Conservation (phyloP, 2,329 filamentous ascomycete species). For the Ramularia endophylla region DNA sequence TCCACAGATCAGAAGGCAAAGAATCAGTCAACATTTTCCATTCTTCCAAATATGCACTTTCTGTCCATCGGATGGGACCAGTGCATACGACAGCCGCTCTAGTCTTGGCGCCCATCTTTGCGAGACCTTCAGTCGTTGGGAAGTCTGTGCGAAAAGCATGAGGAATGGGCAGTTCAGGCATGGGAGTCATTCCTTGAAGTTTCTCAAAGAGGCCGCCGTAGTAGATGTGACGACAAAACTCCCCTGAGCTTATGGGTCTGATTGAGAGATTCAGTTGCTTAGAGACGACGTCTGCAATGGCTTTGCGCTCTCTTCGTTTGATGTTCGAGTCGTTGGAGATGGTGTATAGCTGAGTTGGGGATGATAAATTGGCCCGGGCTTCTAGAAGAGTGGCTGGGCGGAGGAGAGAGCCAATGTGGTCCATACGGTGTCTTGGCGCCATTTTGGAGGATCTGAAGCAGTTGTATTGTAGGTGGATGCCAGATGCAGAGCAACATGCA, state of each 20-base stretch:
- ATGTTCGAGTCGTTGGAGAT: constrained; percentile 38
- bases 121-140: constrained; percentile 17
- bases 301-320: constrained; percentile 57
- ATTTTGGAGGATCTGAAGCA: constrained; percentile 9
- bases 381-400: constrained; percentile 56
- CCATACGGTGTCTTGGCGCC: constrained; percentile 58
- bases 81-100: constrained; percentile 21
- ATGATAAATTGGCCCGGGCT: constrained; percentile 39
- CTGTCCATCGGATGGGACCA: constrained; percentile 16
- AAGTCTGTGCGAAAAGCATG: constrained; percentile 21
- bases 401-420: constrained; percentile 65
- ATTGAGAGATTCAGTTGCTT: constrained; percentile 58
- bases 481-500: no score
- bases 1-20: constrained; percentile 13
- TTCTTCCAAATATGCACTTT: constrained; percentile 21
- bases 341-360: constrained; percentile 13
- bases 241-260: constrained; percentile 59
- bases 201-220: constrained; percentile 25
- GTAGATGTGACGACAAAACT: constrained; percentile 44
- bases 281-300: constrained; percentile 58
- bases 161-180: constrained; percentile 11
- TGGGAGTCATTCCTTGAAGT: constrained; percentile 15
- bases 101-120: constrained; percentile 15
- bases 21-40: constrained; percentile 17
- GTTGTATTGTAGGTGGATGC: no score